Evolutionary conservation across 306 rosid genomes (phyloP), one percentile per base, ranked within the genome.

Genomic region (Cicer arietinum): DNA sequence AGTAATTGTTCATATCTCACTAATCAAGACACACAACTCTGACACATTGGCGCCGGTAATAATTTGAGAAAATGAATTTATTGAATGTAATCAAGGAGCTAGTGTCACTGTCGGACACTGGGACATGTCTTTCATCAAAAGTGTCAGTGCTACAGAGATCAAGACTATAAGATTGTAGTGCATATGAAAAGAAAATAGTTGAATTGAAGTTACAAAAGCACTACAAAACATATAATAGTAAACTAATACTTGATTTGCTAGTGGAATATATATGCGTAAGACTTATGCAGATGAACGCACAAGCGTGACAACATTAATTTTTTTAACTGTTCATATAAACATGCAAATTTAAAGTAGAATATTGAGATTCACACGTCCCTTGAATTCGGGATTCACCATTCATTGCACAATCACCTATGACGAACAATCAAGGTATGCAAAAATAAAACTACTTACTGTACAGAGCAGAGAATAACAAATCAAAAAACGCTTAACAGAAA

Each of bases 1-100:
- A 59, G 18, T 44, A 44, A 35, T 52, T 25, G 25, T 54, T 40
- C 64, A 66, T 25, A 6, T 60, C 62, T 77, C 77, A 71, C 73
- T 30, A 52, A 2, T 25, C 35, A 25, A 25, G 35, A 25, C 35
- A 30, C 35, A 30, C 35, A 30, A 30, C 35, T 3, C 5, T 30
- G 0, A 30, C 35, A 30, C 35, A 30, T 30, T 30, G 35, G 0
- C 35, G 35, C 35, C 35, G 0, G 4, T 30, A 30, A 30, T 30
- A 3, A 30, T 30, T 30, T 30, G 35, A 30, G 4, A 30, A 30
- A 30, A 30, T 3, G 35, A 30, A 30, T 30, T 30, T 3, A 30
- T 30, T 30, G 35, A 30, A 30, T 30, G 35, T 30, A 30, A 30
- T 30, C 35, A 30, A 3, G 35, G 35, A 30, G 35, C 4, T 3